Base-by-base conservation (phyloP, 805 yeast genomes). In the Candida gorgasii region DNA sequence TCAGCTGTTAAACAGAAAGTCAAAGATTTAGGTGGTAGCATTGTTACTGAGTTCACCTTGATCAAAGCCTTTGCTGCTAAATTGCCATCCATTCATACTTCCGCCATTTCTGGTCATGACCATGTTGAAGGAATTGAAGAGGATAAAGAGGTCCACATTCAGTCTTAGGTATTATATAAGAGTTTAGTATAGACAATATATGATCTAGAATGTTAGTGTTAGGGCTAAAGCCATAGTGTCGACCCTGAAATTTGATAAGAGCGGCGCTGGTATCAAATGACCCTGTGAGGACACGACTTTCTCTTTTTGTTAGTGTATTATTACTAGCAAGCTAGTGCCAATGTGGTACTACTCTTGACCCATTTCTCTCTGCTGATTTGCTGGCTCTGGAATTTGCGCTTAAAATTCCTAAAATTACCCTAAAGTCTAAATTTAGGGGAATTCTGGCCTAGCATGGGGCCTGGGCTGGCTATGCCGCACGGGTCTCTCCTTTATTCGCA, bases 21-120 rank as follows among this genome's bases (percentile, higher is more conserved):
- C 46, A 36, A 57, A 22, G 70, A 75, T 26, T 53, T 79, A 40
- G 88, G 88, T 30, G 89, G 87, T 40, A 70, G 68, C 40, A 73
- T 84, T 57, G 74, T 76, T 38, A 79, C 75, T 48, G 86, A 83
- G 49, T 83, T 73, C 59, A 63, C 72, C 40, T 67, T 84, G 58
- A 81, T 84, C 65, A 84, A 83, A 64, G 89, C 88, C 0, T 82
- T 78, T 54, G 67, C 78, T 56, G 76, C 77, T 44, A 77, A 78
- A 53, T 61, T 84, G 47, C 89, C 89, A 32, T 61, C 69, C 4
- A 45, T 72, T 48, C 83, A 78, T 50, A 67, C 76, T 26, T 58
- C 62, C 16, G 50, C 77, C n/a, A 58, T 84, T 51, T 60, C 67
- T 49, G 54, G 60, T 31, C 73, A 78, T 54, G 76, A 75, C 20